These are phyloP conservation scores for Solanum virginianum DNA, from an alignment of 257 asterid species.

Conservation along the genomic window DNA sequence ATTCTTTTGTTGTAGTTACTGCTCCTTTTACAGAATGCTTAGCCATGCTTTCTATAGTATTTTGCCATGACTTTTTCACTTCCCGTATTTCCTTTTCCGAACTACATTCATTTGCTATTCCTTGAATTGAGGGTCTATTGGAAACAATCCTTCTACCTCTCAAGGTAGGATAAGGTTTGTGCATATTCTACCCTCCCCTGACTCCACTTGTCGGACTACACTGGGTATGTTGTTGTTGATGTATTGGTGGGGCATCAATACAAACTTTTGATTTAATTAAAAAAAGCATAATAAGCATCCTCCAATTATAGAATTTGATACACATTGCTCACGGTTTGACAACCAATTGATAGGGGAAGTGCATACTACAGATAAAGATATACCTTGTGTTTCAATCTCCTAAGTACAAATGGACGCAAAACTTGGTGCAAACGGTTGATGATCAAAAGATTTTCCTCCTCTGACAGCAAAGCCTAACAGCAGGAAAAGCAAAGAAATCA, in stretches of 20 bases:
- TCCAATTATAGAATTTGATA: not conserved
- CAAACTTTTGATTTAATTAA: not conserved
- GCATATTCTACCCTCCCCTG: not conserved
- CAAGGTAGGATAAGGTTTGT: not conserved
- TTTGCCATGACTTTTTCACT: not conserved
- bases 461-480: slow-evolving; percentile 84
- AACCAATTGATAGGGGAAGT: not conserved
- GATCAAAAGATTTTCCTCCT: slow-evolving; percentile 96
- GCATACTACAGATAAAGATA: not conserved
- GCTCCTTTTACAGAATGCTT: not conserved
- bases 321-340: not conserved
- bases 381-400: slow-evolving; percentile 98
- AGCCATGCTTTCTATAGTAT: not conserved
- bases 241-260: not conserved
- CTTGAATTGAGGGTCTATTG: not conserved
- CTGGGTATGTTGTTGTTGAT: not conserved
- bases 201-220: not conserved
- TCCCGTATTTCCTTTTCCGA: not conserved
- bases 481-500: slow-evolving; percentile 4
- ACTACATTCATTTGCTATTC: not conserved
- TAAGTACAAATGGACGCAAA: slow-evolving; percentile 94
- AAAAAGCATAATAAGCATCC: not conserved
- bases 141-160: not conserved
- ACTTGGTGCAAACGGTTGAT: slow-evolving; percentile 99
- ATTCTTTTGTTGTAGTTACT: not conserved